phyloP scores from a whole-genome alignment of 345 rosid genomes.

The Eutrema japonicum region DNA sequence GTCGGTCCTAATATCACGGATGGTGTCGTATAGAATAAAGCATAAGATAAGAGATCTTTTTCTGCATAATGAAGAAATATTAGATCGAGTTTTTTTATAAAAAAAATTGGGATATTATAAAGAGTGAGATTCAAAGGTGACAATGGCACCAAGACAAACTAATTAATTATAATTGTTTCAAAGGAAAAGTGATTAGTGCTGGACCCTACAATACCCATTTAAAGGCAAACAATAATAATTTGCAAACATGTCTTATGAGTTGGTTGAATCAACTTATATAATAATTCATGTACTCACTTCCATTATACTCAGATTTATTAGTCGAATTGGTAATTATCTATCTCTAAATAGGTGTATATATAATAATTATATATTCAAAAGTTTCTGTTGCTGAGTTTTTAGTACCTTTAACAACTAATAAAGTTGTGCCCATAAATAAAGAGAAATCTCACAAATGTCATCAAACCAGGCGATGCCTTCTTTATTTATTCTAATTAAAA shows the following conservation, averaged over 20 bases:
- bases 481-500: neutral
- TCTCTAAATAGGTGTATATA: constrained; percentile 19
- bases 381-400: constrained; percentile 26
- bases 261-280: constrained; percentile 42
- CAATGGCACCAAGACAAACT: constrained; percentile 41
- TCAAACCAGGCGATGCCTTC: constrained; percentile 14
- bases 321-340: constrained; percentile 13
- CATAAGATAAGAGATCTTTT: neutral
- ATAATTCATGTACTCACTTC: constrained; percentile 19
- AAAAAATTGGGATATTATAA: neutral
- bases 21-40: constrained; percentile 20
- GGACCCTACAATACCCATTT: constrained; percentile 42
- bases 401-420: constrained; percentile 42
- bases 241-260: constrained; percentile 29
- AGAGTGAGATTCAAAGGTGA: constrained; percentile 38
- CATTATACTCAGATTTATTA: constrained; percentile 11
- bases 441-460: constrained; percentile 30
- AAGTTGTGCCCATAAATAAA: constrained; percentile 21
- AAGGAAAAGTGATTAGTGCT: constrained; percentile 33
- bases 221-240: constrained; percentile 42
- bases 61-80: constrained; percentile 5
- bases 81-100: neutral
- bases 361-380: constrained; percentile 27
- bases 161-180: constrained; percentile 32
- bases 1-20: constrained; percentile 30